Percentiles rank a stretch among this genome's conserved stretches.
Conservation (phyloP, 1,139 yeast genomes). For the Hyphopichia burtonii region DNA sequence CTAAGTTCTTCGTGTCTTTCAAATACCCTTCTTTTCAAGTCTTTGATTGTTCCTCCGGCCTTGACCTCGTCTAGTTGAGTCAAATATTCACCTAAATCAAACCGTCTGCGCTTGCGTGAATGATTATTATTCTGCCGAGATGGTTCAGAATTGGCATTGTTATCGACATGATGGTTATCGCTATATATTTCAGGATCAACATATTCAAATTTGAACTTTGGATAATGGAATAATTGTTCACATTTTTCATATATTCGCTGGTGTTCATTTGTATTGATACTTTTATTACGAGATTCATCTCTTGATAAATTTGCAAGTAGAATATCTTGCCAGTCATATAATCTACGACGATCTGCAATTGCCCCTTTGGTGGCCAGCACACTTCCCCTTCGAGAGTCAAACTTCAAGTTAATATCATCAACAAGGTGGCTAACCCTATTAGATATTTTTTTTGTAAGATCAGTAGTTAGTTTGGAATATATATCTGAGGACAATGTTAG, state of each 20-base stretch:
- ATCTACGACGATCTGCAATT: not conserved
- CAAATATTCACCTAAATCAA: not conserved
- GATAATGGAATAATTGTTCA: conserved; percentile 20
- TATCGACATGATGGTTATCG: not conserved
- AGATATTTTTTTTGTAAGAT: conserved; percentile 21
- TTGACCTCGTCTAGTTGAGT: not conserved
- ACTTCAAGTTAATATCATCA: conserved; percentile 1
- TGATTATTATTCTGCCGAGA: too few species aligned
- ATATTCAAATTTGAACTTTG: not conserved
- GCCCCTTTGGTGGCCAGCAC: not conserved
- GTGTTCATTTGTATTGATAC: conserved; percentile 11
- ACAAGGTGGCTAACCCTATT: conserved; percentile 12
- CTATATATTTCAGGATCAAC: not conserved
- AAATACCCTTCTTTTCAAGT: conserved; percentile 2
- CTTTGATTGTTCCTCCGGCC: not conserved
- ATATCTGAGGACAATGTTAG: conserved; percentile 20
- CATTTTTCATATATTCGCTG: conserved; percentile 17
- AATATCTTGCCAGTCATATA: conserved; percentile 29
- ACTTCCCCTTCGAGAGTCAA: not conserved
- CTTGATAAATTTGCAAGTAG: conserved; percentile 20
- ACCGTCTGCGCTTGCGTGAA: not conserved
- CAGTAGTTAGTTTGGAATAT: conserved; percentile 15
- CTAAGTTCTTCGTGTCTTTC: conserved; percentile 2
- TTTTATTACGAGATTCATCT: conserved; percentile 13
- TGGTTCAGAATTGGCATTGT: too few species aligned